These are phyloP conservation scores for Ceratobasidium sp. DNA, from an alignment of 1,284 basidiomycete genomes.

Conservation along the genomic window DNA sequence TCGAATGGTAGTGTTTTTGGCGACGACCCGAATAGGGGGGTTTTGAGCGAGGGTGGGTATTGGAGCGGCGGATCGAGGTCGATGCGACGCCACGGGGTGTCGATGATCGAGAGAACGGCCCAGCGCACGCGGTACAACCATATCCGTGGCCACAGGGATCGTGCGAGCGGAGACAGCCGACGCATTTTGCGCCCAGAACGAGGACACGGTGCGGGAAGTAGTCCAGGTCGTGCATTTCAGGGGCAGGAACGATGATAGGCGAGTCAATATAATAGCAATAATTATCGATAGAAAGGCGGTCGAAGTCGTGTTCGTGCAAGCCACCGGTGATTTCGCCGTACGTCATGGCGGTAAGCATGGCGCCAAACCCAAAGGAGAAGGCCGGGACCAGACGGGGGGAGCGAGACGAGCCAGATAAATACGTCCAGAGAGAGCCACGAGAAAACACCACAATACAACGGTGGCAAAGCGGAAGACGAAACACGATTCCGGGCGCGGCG, in stretches of 20 bases:
- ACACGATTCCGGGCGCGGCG: background rate
- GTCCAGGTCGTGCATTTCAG: background rate
- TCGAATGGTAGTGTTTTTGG: too few relatives aligned
- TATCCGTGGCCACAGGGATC: too few relatives aligned
- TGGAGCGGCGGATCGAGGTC: background rate
- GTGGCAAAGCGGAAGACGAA: slow-evolving; percentile 8
- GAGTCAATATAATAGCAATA: slow-evolving; percentile 32
- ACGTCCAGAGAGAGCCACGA: slow-evolving; percentile 1
- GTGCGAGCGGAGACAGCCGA: too few relatives aligned
- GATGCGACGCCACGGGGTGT: background rate
- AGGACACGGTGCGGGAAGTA: too few relatives aligned
- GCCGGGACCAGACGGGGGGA: background rate
- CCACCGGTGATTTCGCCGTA: slow-evolving; percentile 27
- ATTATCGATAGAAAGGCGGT: background rate
- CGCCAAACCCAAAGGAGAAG: background rate
- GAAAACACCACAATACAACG: background rate
- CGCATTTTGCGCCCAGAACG: too few relatives aligned
- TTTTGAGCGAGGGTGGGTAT: background rate
- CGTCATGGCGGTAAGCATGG: slow-evolving; percentile 6
- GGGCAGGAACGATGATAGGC: slow-evolving; percentile 18
- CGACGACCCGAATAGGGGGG: too few relatives aligned
- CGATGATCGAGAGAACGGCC: background rate
- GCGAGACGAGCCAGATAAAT: background rate
- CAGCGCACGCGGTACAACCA: too few relatives aligned
- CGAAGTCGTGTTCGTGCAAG: slow-evolving; percentile 15